Conservation (phyloP, 306 rosid species). For the Lithocarpus polystachyus region DNA sequence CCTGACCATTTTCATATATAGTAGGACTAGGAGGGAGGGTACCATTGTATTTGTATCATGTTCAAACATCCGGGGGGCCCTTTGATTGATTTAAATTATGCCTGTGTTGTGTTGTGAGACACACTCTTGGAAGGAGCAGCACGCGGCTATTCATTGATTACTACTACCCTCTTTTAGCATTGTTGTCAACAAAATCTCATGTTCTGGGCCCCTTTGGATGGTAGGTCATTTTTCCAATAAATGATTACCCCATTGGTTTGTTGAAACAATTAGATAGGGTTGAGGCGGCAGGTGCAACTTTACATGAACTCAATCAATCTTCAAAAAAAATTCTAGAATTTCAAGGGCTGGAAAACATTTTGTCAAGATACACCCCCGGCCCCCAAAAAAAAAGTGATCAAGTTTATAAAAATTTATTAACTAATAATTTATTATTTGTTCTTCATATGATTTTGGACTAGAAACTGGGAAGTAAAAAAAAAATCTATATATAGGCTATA, state of each 20-base stretch:
- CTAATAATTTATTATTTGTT: no score
- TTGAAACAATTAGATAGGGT: neutral
- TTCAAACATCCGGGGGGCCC: neutral
- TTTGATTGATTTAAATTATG: neutral
- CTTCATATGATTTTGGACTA: no score
- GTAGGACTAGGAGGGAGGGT: neutral
- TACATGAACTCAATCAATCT: no score
- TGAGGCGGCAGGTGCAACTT: neutral
- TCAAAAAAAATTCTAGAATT: no score
- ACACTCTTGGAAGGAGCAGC: constrained; percentile 18
- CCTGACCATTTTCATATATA: no score
- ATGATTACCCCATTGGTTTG: neutral
- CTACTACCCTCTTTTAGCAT: constrained; percentile 7
- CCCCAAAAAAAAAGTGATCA: no score
- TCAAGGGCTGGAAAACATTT: no score
- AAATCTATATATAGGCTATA: no score
- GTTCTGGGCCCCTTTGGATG: neutral
- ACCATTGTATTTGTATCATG: neutral
- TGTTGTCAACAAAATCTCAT: neutral
- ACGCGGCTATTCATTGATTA: constrained; percentile 3
- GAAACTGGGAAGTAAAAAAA: no score
- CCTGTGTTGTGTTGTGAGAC: neutral
- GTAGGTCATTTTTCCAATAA: neutral
- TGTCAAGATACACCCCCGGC: no score
- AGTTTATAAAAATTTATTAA: no score